These are phyloP conservation scores for Ganoderma sinense DNA, from an alignment of 1,284 basidiomycete species.

Conservation along the genomic window DNA sequence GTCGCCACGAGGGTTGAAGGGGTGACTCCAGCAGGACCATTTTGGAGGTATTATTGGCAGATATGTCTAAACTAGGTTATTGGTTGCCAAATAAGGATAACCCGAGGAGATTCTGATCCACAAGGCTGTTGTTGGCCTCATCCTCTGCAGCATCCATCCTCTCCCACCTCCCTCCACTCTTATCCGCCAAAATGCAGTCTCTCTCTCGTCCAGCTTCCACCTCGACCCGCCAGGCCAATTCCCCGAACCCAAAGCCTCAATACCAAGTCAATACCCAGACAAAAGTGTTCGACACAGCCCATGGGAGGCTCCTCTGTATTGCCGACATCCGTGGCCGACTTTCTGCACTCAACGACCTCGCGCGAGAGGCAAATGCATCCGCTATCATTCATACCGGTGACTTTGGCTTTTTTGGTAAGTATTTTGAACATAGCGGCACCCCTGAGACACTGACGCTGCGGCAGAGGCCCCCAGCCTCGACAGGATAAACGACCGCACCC, in stretches of 20 bases:
- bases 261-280: conserved; percentile 78
- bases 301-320: conserved; percentile 93
- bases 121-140: background rate
- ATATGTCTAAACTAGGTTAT: background rate
- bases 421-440: background rate
- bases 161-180: conserved; percentile 10
- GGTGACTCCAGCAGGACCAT: background rate
- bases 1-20: background rate
- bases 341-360: conserved; percentile 90
- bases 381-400: conserved; percentile 99
- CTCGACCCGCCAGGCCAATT: conserved; percentile 60
- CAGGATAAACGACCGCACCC: conserved; percentile 92
- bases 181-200: conserved; percentile 43
- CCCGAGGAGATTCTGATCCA: conserved; percentile 11
- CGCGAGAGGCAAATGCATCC: conserved; percentile 87
- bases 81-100: background rate
- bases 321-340: conserved; percentile 94
- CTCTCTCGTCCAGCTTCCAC: conserved; percentile 64
- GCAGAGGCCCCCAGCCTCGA: conserved; percentile 83
- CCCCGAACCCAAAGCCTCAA: conserved; percentile 60
- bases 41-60: background rate
- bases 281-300: conserved; percentile 74
- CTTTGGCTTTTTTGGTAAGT: conserved; percentile 95
- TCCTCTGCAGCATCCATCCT: background rate
- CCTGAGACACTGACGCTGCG: conserved; percentile 20